A percentile compares a stretch with the other conserved stretches of the same genome.
Conservation (phyloP, 192 early-diverging fungal genomes). For the Backusella sp. region DNA sequence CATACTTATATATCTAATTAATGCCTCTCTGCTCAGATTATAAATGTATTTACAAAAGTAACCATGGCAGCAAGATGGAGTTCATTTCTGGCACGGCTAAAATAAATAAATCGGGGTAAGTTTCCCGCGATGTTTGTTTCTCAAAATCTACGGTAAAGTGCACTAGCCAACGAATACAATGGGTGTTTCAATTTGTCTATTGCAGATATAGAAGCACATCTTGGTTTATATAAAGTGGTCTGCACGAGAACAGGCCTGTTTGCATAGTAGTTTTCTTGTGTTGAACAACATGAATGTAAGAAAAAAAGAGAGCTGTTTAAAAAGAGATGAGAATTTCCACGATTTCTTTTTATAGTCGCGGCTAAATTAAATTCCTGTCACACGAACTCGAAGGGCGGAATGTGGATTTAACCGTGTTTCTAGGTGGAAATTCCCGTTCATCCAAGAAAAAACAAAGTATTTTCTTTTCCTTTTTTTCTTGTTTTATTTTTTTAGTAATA, state of each 20-base stretch:
- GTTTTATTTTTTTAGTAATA: neutral
- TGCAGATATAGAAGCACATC: too few relatives aligned
- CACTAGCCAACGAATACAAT: too few relatives aligned
- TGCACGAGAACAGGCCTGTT: too few relatives aligned
- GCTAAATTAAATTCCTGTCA: neutral
- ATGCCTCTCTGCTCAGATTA: too few relatives aligned
- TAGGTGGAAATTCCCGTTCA: neutral
- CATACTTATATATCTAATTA: too few relatives aligned
- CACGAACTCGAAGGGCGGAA: neutral
- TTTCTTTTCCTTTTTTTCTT: neutral
- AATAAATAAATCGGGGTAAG: neutral
- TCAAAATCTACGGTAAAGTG: neutral
- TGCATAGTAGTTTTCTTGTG: too few relatives aligned
- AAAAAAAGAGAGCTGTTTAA: too few relatives aligned
- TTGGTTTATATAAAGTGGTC: too few relatives aligned
- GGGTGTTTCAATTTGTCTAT: too few relatives aligned
- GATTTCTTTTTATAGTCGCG: neutral
- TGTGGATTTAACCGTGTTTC: neutral
- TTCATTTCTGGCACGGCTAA: neutral
- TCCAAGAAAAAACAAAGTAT: neutral
- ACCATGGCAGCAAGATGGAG: neutral
- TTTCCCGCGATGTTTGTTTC: neutral
- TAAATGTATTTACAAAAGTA: neutral
- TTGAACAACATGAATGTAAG: too few relatives aligned
- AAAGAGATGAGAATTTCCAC: neutral